Evolutionary conservation across 2,329 filamentous ascomycete genomes (phyloP).

Genomic region (Myriosclerotinia scirpicola): DNA sequence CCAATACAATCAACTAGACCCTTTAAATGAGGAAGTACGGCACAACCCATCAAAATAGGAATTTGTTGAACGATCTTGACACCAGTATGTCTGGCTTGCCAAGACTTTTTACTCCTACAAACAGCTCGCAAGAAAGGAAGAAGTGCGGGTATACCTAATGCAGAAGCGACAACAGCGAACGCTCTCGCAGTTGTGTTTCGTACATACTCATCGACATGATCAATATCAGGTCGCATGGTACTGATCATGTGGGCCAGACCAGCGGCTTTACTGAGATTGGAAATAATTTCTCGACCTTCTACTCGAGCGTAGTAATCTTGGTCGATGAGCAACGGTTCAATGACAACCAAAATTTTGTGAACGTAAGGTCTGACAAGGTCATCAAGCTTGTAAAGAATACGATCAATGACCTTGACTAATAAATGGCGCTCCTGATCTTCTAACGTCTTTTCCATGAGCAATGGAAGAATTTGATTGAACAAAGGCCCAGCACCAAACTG

Average conservation of each 20-base stretch:
- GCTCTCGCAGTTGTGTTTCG: slow-evolving; percentile 96
- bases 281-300: slow-evolving; percentile 97
- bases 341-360: slow-evolving; percentile 97
- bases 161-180: slow-evolving; percentile 95
- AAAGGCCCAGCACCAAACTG: slow-evolving; percentile 92
- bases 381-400: slow-evolving; percentile 97
- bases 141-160: slow-evolving; percentile 90
- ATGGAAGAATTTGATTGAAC: slow-evolving; percentile 94
- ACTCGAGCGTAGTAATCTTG: slow-evolving; percentile 99
- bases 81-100: slow-evolving; percentile 96
- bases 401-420: slow-evolving; percentile 97
- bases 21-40: slow-evolving; percentile 91
- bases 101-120: slow-evolving; percentile 97
- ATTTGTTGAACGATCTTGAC: slow-evolving; percentile 99
- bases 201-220: slow-evolving; percentile 97
- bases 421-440: slow-evolving; percentile 98
- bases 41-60: slow-evolving; percentile 97
- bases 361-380: slow-evolving; percentile 94
- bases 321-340: slow-evolving; percentile 97
- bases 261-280: slow-evolving; percentile 93
- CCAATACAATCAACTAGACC: slow-evolving; percentile 95
- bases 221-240: slow-evolving; percentile 98
- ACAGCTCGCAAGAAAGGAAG: slow-evolving; percentile 94
- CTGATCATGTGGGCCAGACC: slow-evolving; percentile 99
- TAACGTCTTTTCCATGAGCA: slow-evolving; percentile 97